phyloP scores from a whole-genome alignment of 208 protist genomes.

The Trypanosoma theileri region DNA sequence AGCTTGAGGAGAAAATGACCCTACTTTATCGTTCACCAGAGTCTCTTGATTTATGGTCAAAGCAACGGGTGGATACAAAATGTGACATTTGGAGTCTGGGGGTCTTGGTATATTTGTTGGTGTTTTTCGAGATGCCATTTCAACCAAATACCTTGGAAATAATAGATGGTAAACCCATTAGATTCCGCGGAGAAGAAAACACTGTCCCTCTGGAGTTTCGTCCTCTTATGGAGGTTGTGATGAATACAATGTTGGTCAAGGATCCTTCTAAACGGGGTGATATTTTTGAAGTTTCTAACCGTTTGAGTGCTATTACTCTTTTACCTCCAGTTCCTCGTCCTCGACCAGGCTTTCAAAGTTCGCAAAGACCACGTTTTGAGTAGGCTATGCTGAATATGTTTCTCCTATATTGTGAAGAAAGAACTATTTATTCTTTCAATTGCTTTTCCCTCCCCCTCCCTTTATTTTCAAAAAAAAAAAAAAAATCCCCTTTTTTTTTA shows the following conservation, averaged over 20 bases:
- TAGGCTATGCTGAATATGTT: background rate
- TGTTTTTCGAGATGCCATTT: conserved; percentile 92
- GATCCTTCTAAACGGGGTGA: conserved; percentile 51
- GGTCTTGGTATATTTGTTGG: conserved; percentile 93
- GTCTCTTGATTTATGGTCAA: conserved; percentile 92
- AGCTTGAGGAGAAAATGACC: conserved; percentile 88
- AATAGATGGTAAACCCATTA: conserved; percentile 55
- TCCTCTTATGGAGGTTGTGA: conserved; percentile 53
- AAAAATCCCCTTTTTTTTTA: conserved; percentile 22
- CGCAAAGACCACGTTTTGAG: conserved; percentile 48
- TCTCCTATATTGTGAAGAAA: background rate
- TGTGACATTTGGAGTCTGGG: conserved; percentile 94
- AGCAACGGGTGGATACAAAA: conserved; percentile 83
- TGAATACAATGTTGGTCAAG: conserved; percentile 57
- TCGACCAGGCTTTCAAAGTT: conserved; percentile 39
- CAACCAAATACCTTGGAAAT: conserved; percentile 70
- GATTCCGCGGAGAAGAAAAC: conserved; percentile 31
- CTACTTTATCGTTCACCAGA: conserved; percentile 93
- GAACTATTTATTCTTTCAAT: conserved; percentile 9
- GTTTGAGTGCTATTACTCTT: conserved; percentile 38
- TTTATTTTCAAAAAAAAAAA: background rate
- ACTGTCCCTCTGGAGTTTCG: conserved; percentile 38
- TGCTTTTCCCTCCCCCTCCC: background rate
- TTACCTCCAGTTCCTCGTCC: conserved; percentile 35
- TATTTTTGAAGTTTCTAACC: conserved; percentile 60